phyloP scores from a whole-genome alignment of 768 basidiomycete genomes.

The Russula emetica region DNA sequence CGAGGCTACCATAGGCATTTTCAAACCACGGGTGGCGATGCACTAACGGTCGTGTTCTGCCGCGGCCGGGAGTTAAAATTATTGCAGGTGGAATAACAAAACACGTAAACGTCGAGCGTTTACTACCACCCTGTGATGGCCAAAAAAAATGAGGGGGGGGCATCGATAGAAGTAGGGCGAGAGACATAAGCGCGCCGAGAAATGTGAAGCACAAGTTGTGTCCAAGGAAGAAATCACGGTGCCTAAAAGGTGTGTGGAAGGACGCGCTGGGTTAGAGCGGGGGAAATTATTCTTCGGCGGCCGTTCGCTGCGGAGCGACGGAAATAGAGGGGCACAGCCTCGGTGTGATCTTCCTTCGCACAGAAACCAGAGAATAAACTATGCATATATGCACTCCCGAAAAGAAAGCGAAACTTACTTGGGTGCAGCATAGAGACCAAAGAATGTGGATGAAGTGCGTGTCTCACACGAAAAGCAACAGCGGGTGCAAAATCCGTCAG shows the following conservation, averaged over 20 bases:
- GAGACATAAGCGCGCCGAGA: conserved; percentile 34
- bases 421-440: too few relatives aligned
- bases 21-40: conserved; percentile 53
- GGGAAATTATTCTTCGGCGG: conserved; percentile 30
- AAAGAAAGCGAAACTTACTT: too few relatives aligned
- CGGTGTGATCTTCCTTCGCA: too few relatives aligned
- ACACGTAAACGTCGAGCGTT: conserved; percentile 68
- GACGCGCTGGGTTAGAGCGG: conserved; percentile 55
- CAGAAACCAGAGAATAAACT: too few relatives aligned
- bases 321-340: background rate
- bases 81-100: conserved; percentile 61
- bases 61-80: conserved; percentile 48
- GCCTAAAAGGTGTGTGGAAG: conserved; percentile 69
- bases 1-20: conserved; percentile 62
- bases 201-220: conserved; percentile 67
- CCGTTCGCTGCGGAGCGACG: background rate
- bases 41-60: conserved; percentile 54
- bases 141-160: background rate
- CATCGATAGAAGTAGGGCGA: background rate
- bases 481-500: too few relatives aligned
- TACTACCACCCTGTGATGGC: conserved; percentile 61
- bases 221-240: conserved; percentile 48
- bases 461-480: too few relatives aligned
- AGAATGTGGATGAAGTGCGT: too few relatives aligned
- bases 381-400: too few relatives aligned